phyloP scores from a whole-genome alignment of 352 stramenopile genomes.

The Phytophthora citrophthora region DNA sequence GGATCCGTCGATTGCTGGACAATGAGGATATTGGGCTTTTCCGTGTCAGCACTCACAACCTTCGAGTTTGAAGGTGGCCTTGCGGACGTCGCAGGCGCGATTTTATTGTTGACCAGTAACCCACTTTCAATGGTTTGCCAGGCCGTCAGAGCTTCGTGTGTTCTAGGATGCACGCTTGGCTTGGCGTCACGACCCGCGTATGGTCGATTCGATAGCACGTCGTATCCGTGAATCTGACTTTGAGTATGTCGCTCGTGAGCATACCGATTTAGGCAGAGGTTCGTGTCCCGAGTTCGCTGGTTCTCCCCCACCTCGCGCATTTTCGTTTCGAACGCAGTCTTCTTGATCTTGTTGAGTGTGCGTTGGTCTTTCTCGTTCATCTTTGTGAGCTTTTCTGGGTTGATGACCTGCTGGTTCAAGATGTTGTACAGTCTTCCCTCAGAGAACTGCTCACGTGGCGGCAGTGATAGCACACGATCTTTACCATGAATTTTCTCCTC shows the following conservation, averaged over 20 bases:
- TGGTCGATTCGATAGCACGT: constrained; percentile 68
- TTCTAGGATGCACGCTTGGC: constrained; percentile 46
- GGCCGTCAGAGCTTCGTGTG: constrained; percentile 42
- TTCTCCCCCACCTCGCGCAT: constrained; percentile 53
- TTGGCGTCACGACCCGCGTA: constrained; percentile 62
- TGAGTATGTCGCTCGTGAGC: constrained; percentile 64
- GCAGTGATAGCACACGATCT: constrained; percentile 55
- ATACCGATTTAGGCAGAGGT: constrained; percentile 67
- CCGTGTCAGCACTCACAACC: not conserved
- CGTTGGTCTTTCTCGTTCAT: constrained; percentile 53
- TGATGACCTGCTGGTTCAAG: constrained; percentile 70
- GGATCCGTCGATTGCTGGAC: constrained; percentile 14
- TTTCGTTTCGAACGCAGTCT: constrained; percentile 57
- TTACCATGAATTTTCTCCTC: constrained; percentile 61
- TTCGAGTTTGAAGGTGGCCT: constrained; percentile 1
- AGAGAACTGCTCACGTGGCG: constrained; percentile 65
- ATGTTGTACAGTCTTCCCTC: constrained; percentile 84
- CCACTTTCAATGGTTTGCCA: constrained; percentile 64
- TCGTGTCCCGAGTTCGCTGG: constrained; percentile 43
- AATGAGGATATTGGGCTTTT: constrained; percentile 43
- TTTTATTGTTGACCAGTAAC: constrained; percentile 36
- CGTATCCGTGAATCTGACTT: constrained; percentile 63
- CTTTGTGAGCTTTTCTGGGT: constrained; percentile 43
- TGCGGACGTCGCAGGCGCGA: constrained; percentile 5
- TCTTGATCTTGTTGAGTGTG: constrained; percentile 68